These are phyloP conservation scores for Microglena sp. DNA, from an alignment of 139 green algal species.

Conservation along the genomic window DNA sequence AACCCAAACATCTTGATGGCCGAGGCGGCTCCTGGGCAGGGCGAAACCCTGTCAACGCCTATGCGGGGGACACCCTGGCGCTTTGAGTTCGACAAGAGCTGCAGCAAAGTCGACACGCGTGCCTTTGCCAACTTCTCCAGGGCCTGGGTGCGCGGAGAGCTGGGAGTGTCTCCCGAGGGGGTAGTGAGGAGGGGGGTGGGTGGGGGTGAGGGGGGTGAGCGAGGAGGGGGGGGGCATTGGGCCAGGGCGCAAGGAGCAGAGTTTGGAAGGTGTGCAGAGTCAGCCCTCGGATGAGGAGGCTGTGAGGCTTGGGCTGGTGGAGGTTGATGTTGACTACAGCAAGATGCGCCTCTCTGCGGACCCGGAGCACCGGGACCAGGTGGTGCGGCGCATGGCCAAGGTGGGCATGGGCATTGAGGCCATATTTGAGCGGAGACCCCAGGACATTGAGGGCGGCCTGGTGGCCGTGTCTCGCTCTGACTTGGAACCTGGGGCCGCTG, in stretches of 20 bases:
- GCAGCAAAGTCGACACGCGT: constrained; percentile 35
- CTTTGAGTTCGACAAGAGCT: constrained; percentile 63
- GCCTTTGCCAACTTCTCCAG: constrained; percentile 90
- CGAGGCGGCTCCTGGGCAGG: constrained; percentile 52
- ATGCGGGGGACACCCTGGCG: constrained; percentile 82
- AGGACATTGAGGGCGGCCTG: constrained; percentile 91
- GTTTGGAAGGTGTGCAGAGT: no score
- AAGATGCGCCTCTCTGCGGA: constrained; percentile 48
- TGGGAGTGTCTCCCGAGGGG: no score
- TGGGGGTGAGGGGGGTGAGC: no score
- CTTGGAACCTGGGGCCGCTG: no score
- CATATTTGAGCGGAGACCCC: no score
- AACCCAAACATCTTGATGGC: no score
- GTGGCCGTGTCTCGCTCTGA: constrained; percentile 36
- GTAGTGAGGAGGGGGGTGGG: no score
- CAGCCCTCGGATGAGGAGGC: no score
- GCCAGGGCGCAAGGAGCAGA: no score
- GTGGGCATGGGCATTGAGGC: no score
- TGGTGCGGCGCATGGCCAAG: no score
- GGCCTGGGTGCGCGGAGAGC: no score
- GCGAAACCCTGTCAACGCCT: constrained; percentile 87
- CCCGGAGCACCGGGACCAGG: constrained; percentile 30
- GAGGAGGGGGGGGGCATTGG: constrained; percentile 3
- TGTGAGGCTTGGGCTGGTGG: constrained; percentile 25
- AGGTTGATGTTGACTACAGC: constrained; percentile 78